Evolutionary conservation across 2,329 filamentous ascomycete genomes (phyloP).

Genomic region (Nemania sp.): DNA sequence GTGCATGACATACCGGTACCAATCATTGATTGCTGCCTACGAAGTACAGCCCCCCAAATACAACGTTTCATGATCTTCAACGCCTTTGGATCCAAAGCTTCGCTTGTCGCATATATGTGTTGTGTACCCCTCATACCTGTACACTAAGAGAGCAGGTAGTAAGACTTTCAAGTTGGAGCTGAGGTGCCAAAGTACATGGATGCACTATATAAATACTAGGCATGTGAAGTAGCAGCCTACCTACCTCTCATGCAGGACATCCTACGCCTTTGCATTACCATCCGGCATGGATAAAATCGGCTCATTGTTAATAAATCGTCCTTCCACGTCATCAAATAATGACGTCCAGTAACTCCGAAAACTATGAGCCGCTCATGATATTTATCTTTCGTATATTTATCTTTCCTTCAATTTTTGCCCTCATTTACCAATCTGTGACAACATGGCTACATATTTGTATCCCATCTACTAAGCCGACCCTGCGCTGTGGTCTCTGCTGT

Average conservation of each 20-base stretch:
- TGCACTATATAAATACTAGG: too few relatives aligned
- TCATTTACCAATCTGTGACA: constrained; percentile 2
- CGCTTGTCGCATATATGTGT: not conserved
- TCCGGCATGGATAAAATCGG: constrained; percentile 16
- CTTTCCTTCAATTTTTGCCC: not conserved
- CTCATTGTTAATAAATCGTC: constrained; percentile 5
- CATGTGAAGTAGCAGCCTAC: too few relatives aligned
- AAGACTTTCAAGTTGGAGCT: too few relatives aligned
- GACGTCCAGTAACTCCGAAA: not conserved
- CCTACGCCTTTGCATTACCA: too few relatives aligned
- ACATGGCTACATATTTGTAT: too few relatives aligned
- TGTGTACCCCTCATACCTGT: too few relatives aligned
- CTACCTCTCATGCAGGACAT: too few relatives aligned
- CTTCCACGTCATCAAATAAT: constrained; percentile 12
- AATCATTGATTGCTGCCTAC: not conserved
- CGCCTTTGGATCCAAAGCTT: not conserved
- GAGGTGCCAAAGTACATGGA: too few relatives aligned
- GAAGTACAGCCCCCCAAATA: constrained; percentile 15
- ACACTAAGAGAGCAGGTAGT: too few relatives aligned
- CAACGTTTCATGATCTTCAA: constrained; percentile 29
- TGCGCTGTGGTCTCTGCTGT: not conserved
- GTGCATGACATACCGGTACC: too few relatives aligned
- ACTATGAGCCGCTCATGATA: too few relatives aligned
- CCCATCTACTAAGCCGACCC: not conserved
- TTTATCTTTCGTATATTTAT: not conserved